phyloP scores from a whole-genome alignment of 2,329 filamentous ascomycete genomes.

The Calonectria hongkongensis region DNA sequence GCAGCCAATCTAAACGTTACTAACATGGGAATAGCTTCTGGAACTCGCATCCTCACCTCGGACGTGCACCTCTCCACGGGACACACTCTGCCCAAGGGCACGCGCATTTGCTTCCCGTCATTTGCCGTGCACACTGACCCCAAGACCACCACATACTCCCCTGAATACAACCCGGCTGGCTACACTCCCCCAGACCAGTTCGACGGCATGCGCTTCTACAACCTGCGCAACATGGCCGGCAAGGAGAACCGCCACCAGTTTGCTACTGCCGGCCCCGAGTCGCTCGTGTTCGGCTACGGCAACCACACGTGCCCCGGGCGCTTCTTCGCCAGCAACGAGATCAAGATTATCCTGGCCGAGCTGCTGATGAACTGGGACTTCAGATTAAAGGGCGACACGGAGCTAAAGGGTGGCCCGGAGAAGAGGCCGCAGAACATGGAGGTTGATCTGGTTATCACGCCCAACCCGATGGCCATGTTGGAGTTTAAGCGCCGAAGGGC shows the following conservation, averaged over 20 bases:
- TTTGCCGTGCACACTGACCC: conserved; percentile 45
- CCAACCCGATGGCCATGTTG: conserved; percentile 37
- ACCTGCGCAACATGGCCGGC: conserved; percentile 38
- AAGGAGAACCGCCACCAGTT: conserved; percentile 43
- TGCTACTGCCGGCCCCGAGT: conserved; percentile 36
- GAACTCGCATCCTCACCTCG: conserved; percentile 32
- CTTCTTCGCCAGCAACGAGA: conserved; percentile 44
- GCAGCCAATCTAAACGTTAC: too few relatives aligned
- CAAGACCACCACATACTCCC: conserved; percentile 29
- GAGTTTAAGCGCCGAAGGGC: conserved; percentile 37
- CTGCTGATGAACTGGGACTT: conserved; percentile 46
- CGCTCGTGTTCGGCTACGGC: conserved; percentile 42
- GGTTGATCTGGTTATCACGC: conserved; percentile 37
- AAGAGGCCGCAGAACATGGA: conserved; percentile 37
- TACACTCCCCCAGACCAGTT: conserved; percentile 40
- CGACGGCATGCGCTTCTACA: conserved; percentile 46
- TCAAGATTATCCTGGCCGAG: conserved; percentile 47
- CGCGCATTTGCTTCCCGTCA: conserved; percentile 46
- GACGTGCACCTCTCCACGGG: conserved; percentile 41
- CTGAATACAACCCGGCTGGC: conserved; percentile 25
- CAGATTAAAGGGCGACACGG: conserved; percentile 30
- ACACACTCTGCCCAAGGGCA: conserved; percentile 45
- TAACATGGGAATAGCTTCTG: conserved; percentile 24
- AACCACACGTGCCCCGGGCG: conserved; percentile 47
- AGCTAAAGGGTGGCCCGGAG: conserved; percentile 34